phyloP scores from a whole-genome alignment of 495 filamentous ascomycete species.

The Trichoderma gamsii region DNA sequence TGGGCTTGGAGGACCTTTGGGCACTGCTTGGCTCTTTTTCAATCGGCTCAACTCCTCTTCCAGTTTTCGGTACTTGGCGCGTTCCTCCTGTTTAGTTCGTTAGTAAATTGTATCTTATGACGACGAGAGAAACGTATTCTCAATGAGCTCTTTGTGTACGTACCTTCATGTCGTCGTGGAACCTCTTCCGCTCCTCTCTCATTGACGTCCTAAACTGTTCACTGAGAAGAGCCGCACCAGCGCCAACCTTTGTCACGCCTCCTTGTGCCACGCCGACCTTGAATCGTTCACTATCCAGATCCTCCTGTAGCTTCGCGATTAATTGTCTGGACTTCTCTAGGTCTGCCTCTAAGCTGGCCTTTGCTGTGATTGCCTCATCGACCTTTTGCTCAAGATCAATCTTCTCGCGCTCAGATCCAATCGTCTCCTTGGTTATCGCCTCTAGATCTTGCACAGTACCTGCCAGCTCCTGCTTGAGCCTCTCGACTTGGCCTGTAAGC shows the following conservation, averaged over 20 bases:
- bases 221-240: conserved; percentile 31
- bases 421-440: conserved; percentile 74
- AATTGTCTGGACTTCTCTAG: conserved; percentile 28
- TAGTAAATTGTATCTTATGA: conserved; percentile 18
- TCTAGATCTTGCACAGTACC: conserved; percentile 83
- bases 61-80: conserved; percentile 37
- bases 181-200: conserved; percentile 48
- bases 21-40: conserved; percentile 30
- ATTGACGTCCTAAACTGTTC: conserved; percentile 38
- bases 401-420: conserved; percentile 81
- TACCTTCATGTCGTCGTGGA: conserved; percentile 45
- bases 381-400: conserved; percentile 63
- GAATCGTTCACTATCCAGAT: conserved; percentile 39
- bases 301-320: conserved; percentile 35
- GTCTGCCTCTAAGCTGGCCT: conserved; percentile 34
- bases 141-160: conserved; percentile 14
- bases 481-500: conserved; percentile 53
- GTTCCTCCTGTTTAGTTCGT: conserved; percentile 35
- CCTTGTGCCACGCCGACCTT: conserved; percentile 24
- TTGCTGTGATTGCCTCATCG: conserved; percentile 31
- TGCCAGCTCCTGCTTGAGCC: conserved; percentile 71
- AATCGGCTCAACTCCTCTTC: conserved; percentile 41
- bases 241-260: conserved; percentile 18
- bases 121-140: conserved; percentile 16
- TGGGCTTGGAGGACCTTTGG: conserved; percentile 30